Percentiles rank a stretch among this genome's conserved stretches.
phyloP scores from a whole-genome alignment of 2,329 filamentous ascomycete species.

The Cladosporium velox region DNA sequence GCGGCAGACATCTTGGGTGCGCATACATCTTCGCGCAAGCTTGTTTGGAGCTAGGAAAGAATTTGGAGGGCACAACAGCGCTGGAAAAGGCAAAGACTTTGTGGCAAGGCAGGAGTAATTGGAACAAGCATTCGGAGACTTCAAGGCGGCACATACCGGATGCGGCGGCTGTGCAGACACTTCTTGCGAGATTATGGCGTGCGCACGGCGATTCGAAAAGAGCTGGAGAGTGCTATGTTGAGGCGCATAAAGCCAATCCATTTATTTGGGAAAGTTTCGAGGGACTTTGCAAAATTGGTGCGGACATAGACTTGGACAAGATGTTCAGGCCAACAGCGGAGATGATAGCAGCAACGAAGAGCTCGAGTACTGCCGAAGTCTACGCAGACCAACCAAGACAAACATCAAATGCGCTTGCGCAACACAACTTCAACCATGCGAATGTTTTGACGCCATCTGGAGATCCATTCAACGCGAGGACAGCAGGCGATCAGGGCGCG shows the following conservation, averaged over 20 bases:
- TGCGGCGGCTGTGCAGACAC: slow-evolving; percentile 76
- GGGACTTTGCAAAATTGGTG: slow-evolving; percentile 79
- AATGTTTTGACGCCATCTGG: slow-evolving; percentile 39
- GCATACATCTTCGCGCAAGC: slow-evolving; percentile 90
- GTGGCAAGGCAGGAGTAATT: slow-evolving; percentile 74
- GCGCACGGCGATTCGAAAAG: slow-evolving; percentile 78
- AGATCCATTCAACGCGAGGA: slow-evolving; percentile 48
- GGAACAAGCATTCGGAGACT: slow-evolving; percentile 77
- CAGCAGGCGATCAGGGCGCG: slow-evolving; percentile 33
- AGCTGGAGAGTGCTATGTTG: slow-evolving; percentile 83
- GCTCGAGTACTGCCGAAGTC: slow-evolving; percentile 28
- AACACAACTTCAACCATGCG: slow-evolving; percentile 32
- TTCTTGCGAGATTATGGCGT: slow-evolving; percentile 85
- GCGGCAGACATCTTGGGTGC: slow-evolving; percentile 79
- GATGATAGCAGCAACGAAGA: slow-evolving; percentile 49
- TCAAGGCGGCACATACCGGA: slow-evolving; percentile 76
- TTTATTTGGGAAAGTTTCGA: slow-evolving; percentile 99
- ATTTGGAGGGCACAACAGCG: slow-evolving; percentile 77
- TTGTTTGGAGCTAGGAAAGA: slow-evolving; percentile 75
- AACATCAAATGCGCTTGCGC: slow-evolving; percentile 28
- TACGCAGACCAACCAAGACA: slow-evolving; percentile 34
- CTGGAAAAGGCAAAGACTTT: slow-evolving; percentile 77
- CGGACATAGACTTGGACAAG: slow-evolving; percentile 77
- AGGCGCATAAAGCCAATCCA: slow-evolving; percentile 84
- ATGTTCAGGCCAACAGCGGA: slow-evolving; percentile 78